Evolutionary conservation across 257 asterid species (phyloP), one percentile per base, ranked within the genome.

Genomic region (Eustoma russellianum): DNA sequence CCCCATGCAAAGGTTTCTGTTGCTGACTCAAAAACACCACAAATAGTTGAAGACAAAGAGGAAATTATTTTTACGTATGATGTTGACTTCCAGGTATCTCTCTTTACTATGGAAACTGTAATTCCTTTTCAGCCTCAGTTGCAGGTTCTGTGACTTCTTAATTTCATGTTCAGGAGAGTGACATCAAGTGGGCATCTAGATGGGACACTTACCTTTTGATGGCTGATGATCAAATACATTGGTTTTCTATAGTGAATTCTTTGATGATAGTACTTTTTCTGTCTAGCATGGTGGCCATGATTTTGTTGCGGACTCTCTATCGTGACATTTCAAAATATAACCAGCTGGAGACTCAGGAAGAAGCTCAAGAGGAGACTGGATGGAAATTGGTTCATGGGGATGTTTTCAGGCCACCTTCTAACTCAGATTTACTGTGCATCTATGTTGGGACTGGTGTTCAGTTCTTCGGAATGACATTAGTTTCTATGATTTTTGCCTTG

Each of bases 241-340:
- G 93, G 94, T 83, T 83, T 71, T 83, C 93, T 8, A 80, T 83
- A 5, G 89, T 83, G 35, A 83, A 83, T 55, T 83, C 94, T 12
- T 65, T 83, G 67, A 80, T 83, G 94, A 83, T 83, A 58, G 94
- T 83, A 50, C 82, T 83, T 55, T 83, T 83, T 56, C 93, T 83
- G 41, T 83, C 93, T 50, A 88, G 93, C 41, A 80, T 83, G 93
- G 93, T 83, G 56, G 93, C 93, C 50, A 83, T 80, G 93, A 83
- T 83, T 60, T 77, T 83, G 94, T 65, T 83, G 63, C 78, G 93
- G 54, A 83, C 93, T 14, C 86, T 83, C 35, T 83, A 80, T 74
- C 83, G 93, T 49, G 93, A 83, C 67, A 83, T 83, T 64, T 77
- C 93, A 54, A 73, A 70, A 73, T 83, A 83, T 72, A 83, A 83